A percentile compares a stretch with the other conserved stretches of the same genome.
Conservation (phyloP, 2,329 filamentous ascomycete species). For the Aspergillus intermedius region DNA sequence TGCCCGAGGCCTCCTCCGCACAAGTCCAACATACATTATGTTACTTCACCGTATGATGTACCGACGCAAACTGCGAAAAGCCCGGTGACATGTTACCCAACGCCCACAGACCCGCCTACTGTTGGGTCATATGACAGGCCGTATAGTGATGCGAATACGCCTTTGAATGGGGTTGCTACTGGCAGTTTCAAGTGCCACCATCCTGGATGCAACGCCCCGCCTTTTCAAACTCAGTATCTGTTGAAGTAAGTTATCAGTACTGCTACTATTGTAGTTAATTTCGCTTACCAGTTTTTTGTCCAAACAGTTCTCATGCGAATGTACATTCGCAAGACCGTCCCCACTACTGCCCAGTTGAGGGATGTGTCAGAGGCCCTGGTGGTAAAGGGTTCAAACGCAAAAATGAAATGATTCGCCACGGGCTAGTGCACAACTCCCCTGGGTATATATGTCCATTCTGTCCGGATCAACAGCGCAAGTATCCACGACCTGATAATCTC, state of each 20-base stretch:
- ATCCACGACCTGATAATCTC: conserved; percentile 90
- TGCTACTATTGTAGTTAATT: too few relatives aligned
- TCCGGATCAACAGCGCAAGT: conserved; percentile 85
- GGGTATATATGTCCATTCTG: conserved; percentile 97
- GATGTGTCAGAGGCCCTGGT: conserved; percentile 53
- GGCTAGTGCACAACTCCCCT: conserved; percentile 86
- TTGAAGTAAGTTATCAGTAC: conserved; percentile 47
- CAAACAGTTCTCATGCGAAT: conserved; percentile 46
- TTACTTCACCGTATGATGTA: conserved; percentile 21
- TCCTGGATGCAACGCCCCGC: conserved; percentile 50
- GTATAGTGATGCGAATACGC: conserved; percentile 14
- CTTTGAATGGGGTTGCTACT: conserved; percentile 20
- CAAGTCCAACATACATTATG: conserved; percentile 21
- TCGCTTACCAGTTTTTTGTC: background rate
- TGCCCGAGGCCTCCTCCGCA: conserved; percentile 21
- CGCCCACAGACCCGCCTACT: conserved; percentile 31
- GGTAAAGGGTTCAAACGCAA: conserved; percentile 63
- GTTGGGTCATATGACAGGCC: conserved; percentile 16
- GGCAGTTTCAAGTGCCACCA: conserved; percentile 48
- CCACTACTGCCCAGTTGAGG: conserved; percentile 56
- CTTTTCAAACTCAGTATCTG: conserved; percentile 61
- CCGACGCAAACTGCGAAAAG: conserved; percentile 27
- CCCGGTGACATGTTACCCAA: conserved; percentile 33
- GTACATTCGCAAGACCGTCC: conserved; percentile 59
- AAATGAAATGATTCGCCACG: conserved; percentile 67